Percentiles rank a stretch among this genome's conserved stretches.
These are phyloP conservation scores for Clavaria fumosa DNA, from an alignment of 768 basidiomycete species.

Conservation along the genomic window DNA sequence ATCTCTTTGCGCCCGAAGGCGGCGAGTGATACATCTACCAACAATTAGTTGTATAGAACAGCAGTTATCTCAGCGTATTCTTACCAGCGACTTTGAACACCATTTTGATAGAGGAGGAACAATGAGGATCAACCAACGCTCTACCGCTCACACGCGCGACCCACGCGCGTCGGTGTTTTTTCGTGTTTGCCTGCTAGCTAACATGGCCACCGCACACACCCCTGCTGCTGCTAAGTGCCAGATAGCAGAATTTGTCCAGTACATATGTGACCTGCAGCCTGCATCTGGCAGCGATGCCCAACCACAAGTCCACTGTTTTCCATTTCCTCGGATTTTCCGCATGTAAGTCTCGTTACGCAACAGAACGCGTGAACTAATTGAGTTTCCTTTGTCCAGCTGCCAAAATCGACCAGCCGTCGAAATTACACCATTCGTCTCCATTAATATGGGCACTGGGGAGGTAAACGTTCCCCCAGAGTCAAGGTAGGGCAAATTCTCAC, in stretches of 20 bases:
- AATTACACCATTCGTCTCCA: slow-evolving; percentile 39
- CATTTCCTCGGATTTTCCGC: slow-evolving; percentile 59
- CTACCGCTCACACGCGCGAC: too few species aligned
- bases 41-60: slow-evolving; percentile 9
- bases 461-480: slow-evolving; percentile 31
- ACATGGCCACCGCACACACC: background rate
- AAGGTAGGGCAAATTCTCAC: slow-evolving; percentile 30
- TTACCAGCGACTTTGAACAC: slow-evolving; percentile 90
- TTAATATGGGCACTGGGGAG: slow-evolving; percentile 32
- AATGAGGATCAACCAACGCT: too few species aligned
- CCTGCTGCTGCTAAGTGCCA: slow-evolving; percentile 26
- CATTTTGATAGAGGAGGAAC: slow-evolving; percentile 32
- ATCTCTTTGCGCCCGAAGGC: slow-evolving; percentile 99
- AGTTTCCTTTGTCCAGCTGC: slow-evolving; percentile 32
- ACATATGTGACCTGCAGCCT: slow-evolving; percentile 39
- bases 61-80: too few species aligned
- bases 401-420: slow-evolving; percentile 50
- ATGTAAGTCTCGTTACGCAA: slow-evolving; percentile 29
- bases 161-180: slow-evolving; percentile 20
- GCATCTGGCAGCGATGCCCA: slow-evolving; percentile 8
- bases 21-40: slow-evolving; percentile 81
- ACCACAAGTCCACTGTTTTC: slow-evolving; percentile 43
- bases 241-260: slow-evolving; percentile 60
- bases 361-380: slow-evolving; percentile 3
- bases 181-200: slow-evolving; percentile 18